Base-by-base conservation (phyloP, 352 stramenopile species). In the Pythium aphanidermatum region DNA sequence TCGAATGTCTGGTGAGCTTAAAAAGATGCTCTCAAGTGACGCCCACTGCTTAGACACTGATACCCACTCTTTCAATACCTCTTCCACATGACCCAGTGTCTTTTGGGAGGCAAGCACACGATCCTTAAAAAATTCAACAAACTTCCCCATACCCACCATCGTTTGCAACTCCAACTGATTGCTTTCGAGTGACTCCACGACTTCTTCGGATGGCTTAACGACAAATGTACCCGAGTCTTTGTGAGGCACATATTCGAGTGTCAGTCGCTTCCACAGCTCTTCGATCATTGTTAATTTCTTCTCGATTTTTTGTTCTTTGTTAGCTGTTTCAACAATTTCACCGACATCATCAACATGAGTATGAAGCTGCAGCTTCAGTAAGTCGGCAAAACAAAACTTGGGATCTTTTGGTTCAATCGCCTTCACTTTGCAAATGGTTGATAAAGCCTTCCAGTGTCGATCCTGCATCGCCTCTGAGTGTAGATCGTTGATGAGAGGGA, bases 401-500 rank as follows among this genome's bases (percentile, higher is more conserved):
- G 76, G 67, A 31, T 92, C 78, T 28, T 87, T 87, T 2, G 80
- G 79, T 13, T 90, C 78, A 26, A 94, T 94, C 0, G 78, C 74
- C 41, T 94, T 92, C n/a, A 92, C 81, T 23, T 91, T 83, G 32
- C 80, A 92, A 29, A 92, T 86, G 3, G 52, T 60, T 10, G 86
- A 91, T 8, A 97, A 51, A 10, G 74, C 80, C 51, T 88, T 85
- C 94, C 94, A 98, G 67, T 98, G 94, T 4, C 94, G 85, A 36
- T 94, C 66, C 43, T 96, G 83, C 74, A 98, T 98, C 21, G 92
- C 84, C 45, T 97, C 82, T 2, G 86, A 96, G 66, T 98, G 92
- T 27, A 98, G 68, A 42, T 98, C 95, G 43, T 96, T 96, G 58
- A 98, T 95, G 12, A 98, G 61, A 6, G 83, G 81, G 7, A 95